Evolutionary conservation across 768 basidiomycete species (phyloP), one percentile per base, ranked within the genome.

Genomic region (Pluteus cervinus): DNA sequence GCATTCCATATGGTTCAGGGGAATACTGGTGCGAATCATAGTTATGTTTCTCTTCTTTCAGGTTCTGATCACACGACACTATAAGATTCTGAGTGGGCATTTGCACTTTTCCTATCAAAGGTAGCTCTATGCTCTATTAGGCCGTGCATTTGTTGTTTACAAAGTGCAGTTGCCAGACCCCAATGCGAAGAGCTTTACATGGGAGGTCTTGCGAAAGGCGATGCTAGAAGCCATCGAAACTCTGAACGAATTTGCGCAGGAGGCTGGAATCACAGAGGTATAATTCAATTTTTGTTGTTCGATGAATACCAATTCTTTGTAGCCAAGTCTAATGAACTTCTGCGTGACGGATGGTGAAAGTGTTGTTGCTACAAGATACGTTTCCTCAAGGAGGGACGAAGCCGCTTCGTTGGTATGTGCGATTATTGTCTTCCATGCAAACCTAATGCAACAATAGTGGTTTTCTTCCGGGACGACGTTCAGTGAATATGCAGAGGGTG

Each of bases 391-490:
- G 37, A 80, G 78, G 7, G 87, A 93, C 43, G 92, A 96, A 58
- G 93, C 93, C 2, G 93, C 94, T 3, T 92, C 89, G 20, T 60
- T 97, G 62, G 86, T 82, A 51, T 44, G 68, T 58, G 29, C 6
- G 20, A 41, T 21, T 33, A 32, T 9, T 12, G 14, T 26, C 16
- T n/a, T 31, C 10, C 12, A 10, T 33, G 21, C 7, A 28, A 17
- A 20, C 17, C 9, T 32, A 16, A 44, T 36, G 25, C 20, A 34
- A 49, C 4, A 24, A 21, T 43, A 90, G 79, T 94, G 91, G 84
- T 94, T 89, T 60, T 93, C 92, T 3, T 93, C 92, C 10, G 94
- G 94, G 1, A 94, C 91, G 5, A 81, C 85, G 16, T 97, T 97
- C 51, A 86, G 84, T 38, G 91, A 96, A 61, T 90, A 83, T 48